Conservation (phyloP, 805 yeast genomes). For the Candida krabiensis region DNA sequence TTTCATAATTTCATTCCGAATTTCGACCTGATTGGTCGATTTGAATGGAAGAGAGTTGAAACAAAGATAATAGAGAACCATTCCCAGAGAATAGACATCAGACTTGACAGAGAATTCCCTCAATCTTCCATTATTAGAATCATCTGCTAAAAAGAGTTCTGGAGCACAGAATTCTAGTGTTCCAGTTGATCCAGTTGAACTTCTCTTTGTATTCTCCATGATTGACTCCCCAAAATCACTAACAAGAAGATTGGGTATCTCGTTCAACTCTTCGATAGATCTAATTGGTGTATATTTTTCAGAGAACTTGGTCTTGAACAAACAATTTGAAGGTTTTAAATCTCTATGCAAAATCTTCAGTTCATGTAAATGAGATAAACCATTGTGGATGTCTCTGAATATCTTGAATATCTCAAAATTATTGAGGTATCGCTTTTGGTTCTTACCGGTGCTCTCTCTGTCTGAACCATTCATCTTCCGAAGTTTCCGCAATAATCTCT, state of each 20-base stretch:
- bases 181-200: conserved; percentile 83
- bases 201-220: conserved; percentile 60
- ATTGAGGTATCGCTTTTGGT: conserved; percentile 35
- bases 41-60: conserved; percentile 69
- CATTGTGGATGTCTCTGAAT: conserved; percentile 65
- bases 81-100: conserved; percentile 81
- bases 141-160: conserved; percentile 51
- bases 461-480: conserved; percentile 12
- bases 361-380: conserved; percentile 69
- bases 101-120: conserved; percentile 68
- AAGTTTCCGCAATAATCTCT: conserved; percentile 33
- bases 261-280: conserved; percentile 22
- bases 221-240: conserved; percentile 92
- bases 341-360: conserved; percentile 85
- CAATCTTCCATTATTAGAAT: conserved; percentile 33
- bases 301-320: conserved; percentile 45
- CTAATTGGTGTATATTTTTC: conserved; percentile 24
- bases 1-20: conserved; percentile 26
- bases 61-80: conserved; percentile 75
- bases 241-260: conserved; percentile 69
- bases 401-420: conserved; percentile 66
- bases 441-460: not conserved
- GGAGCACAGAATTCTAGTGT: conserved; percentile 90
- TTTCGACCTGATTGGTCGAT: conserved; percentile 21
- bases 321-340: conserved; percentile 85